Evolutionary conservation across 768 basidiomycete species (phyloP).

Genomic region (Gelatoporia subvermispora): DNA sequence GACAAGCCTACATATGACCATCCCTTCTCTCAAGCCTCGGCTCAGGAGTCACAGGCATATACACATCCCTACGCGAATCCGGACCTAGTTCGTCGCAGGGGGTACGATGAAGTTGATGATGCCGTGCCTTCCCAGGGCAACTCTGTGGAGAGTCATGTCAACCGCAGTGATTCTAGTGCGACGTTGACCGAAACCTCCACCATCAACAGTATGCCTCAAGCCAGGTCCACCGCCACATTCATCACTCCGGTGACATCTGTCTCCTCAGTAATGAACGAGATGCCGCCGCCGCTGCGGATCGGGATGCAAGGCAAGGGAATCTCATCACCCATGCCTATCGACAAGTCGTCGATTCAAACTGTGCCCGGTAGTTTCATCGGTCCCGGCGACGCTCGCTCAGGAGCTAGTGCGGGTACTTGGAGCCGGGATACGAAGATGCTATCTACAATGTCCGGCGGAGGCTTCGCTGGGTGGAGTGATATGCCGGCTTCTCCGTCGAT

Average conservation of each 20-base stretch:
- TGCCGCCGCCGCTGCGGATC: constrained; percentile 4
- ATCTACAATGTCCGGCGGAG: constrained; percentile 2
- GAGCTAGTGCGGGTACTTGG: background rate
- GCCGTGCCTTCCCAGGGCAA: background rate
- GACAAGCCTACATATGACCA: constrained; percentile 16
- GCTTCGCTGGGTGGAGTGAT: constrained; percentile 49
- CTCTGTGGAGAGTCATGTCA: constrained; percentile 22
- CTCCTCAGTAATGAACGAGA: constrained; percentile 17
- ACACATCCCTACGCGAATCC: constrained; percentile 82
- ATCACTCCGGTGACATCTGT: constrained; percentile 23
- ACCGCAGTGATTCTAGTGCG: constrained; percentile 45
- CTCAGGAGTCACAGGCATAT: constrained; percentile 23
- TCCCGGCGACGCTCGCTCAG: background rate
- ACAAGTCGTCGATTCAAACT: constrained; percentile 13
- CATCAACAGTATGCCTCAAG: constrained; percentile 25
- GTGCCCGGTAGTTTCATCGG: background rate
- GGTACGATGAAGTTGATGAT: background rate
- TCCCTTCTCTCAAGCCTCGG: constrained; percentile 31
- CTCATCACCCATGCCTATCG: constrained; percentile 17
- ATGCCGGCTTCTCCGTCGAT: constrained; percentile 44
- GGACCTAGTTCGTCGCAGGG: constrained; percentile 40
- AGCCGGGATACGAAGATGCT: background rate
- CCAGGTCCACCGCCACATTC: constrained; percentile 20
- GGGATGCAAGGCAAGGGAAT: constrained; percentile 15
- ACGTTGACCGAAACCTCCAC: constrained; percentile 44